Evolutionary conservation across 257 asterid species (phyloP).

Genomic region (Leonotis leonurus): DNA sequence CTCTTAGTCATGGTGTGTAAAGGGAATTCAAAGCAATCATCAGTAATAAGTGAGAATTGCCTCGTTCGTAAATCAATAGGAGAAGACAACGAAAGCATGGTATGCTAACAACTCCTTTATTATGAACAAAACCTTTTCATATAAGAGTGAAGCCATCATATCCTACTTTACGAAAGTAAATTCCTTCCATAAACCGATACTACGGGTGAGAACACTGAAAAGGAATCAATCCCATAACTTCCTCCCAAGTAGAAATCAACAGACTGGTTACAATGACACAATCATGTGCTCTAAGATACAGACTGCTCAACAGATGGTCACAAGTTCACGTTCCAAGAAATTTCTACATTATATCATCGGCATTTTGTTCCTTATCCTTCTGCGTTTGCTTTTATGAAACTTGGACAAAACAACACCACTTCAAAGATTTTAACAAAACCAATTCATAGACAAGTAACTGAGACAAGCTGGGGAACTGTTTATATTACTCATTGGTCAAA

Average conservation of each 20-base stretch:
- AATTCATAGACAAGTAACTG: too few relatives aligned
- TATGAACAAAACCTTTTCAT: neutral
- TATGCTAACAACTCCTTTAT: too few relatives aligned
- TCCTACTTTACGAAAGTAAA: neutral
- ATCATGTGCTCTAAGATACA: too few relatives aligned
- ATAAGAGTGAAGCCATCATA: neutral
- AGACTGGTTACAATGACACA: neutral
- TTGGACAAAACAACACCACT: constrained; percentile 23
- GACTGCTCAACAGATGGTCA: too few relatives aligned
- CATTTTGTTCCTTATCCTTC: neutral
- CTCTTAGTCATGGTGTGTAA: too few relatives aligned
- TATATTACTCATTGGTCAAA: too few relatives aligned
- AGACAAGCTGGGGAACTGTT: too few relatives aligned
- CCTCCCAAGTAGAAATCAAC: neutral
- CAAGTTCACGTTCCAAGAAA: neutral
- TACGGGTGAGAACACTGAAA: neutral
- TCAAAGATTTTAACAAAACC: too few relatives aligned
- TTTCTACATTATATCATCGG: neutral
- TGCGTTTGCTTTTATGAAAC: neutral
- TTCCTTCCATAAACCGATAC: neutral
- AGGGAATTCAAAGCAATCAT: too few relatives aligned
- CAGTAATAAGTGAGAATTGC: too few relatives aligned
- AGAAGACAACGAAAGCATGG: too few relatives aligned
- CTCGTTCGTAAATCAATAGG: too few relatives aligned
- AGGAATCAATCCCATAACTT: neutral